Conservation (phyloP, 2,329 filamentous ascomycete species). For the Neoarthrinium moseri region DNA sequence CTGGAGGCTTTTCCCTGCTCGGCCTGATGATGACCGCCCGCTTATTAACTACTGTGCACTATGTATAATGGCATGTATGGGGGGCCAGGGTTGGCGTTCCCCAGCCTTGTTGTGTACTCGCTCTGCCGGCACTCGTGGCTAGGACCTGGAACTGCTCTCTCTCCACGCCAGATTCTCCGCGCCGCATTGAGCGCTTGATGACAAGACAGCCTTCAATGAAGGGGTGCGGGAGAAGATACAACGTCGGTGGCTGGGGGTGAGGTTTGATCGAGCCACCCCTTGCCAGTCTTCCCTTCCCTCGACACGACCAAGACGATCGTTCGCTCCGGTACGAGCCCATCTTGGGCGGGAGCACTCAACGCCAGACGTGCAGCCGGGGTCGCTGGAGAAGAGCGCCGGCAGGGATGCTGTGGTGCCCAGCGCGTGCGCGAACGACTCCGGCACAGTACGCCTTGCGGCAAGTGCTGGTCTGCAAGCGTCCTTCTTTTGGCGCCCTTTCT, state of each 20-base stretch:
- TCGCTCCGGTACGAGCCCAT: neutral
- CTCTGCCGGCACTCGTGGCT: neutral
- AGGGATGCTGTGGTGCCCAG: neutral
- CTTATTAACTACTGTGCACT: too few relatives aligned
- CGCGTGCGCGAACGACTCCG: neutral
- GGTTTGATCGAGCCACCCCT: neutral
- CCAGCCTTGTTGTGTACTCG: neutral
- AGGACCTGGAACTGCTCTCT: neutral
- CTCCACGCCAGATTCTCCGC: neutral
- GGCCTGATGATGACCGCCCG: too few relatives aligned
- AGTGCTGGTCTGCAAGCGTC: neutral
- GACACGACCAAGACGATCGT: neutral
- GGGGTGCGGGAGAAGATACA: neutral
- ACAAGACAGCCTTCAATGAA: neutral
- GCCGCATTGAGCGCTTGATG: neutral
- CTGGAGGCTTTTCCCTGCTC: too few relatives aligned
- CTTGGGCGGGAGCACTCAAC: constrained; percentile 1
- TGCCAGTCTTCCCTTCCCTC: neutral
- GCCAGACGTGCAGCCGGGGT: neutral
- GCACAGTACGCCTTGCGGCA: neutral
- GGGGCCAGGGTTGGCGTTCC: neutral
- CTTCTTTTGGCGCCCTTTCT: constrained; percentile 7
- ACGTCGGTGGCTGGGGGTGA: neutral
- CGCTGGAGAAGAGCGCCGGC: constrained; percentile 1
- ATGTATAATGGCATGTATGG: too few relatives aligned